phyloP scores from a whole-genome alignment of 139 green algal genomes.

The Zygnema circumcarinatum region DNA sequence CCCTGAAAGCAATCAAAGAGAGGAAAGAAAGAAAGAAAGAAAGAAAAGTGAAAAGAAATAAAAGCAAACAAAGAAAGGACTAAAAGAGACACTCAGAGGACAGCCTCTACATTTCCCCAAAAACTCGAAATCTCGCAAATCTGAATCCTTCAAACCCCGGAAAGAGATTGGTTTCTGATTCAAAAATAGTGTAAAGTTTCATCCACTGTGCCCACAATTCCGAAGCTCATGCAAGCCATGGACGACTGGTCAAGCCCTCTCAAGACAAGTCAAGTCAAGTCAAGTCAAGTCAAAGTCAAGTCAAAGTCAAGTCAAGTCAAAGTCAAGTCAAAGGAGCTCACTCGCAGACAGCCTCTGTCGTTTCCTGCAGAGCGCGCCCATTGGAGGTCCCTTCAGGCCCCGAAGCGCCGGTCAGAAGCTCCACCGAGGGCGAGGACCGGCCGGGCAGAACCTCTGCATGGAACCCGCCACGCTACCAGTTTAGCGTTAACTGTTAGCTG shows the following conservation, averaged over 20 bases:
- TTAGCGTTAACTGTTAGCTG: neutral
- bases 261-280: neutral
- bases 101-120: neutral
- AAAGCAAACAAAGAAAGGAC: neutral
- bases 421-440: neutral
- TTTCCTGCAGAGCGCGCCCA: neutral
- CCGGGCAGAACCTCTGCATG: neutral
- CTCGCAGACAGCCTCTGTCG: neutral
- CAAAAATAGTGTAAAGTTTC: neutral
- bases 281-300: neutral
- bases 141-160: neutral
- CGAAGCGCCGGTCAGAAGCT: neutral
- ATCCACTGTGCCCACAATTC: neutral
- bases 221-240: neutral
- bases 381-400: neutral
- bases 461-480: too few species aligned
- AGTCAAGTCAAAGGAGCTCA: neutral
- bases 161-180: neutral
- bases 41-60: neutral
- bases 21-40: neutral
- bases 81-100: neutral
- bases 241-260: too few species aligned
- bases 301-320: neutral
- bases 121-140: neutral
- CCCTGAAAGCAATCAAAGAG: slow-evolving; percentile 29